Conservation (phyloP, 192 early-diverging fungal genomes). For the Lunasporangiospora selenospora region DNA sequence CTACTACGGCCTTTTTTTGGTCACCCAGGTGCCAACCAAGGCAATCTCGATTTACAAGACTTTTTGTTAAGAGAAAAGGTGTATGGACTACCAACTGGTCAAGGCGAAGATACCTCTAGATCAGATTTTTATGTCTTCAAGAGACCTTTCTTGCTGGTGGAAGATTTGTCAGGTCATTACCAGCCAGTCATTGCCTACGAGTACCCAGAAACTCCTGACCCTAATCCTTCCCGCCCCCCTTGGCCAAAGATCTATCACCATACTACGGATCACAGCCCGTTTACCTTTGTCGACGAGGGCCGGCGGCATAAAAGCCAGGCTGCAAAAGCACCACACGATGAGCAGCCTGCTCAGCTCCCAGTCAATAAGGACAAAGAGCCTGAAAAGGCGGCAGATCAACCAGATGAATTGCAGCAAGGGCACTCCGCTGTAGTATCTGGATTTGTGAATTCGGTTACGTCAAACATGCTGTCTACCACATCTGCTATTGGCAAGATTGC, state of each 20-base stretch:
- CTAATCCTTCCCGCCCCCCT: not conserved
- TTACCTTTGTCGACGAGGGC: not conserved
- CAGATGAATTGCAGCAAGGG: too few relatives aligned
- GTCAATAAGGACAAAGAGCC: too few relatives aligned
- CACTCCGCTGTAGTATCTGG: conserved; percentile 24
- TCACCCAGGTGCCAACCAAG: not conserved
- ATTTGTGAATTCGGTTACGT: conserved; percentile 23
- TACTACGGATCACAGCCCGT: conserved; percentile 1
- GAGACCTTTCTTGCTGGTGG: conserved; percentile 17
- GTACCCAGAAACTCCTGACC: not conserved
- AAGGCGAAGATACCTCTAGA: conserved; percentile 8
- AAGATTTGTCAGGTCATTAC: conserved; percentile 22
- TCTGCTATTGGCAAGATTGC: not conserved
- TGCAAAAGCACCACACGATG: too few relatives aligned
- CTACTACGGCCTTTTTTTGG: conserved; percentile 8
- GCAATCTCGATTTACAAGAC: conserved; percentile 12
- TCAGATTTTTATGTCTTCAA: conserved; percentile 24
- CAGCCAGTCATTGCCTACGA: conserved; percentile 23
- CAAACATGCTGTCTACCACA: conserved; percentile 14
- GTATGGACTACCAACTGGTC: conserved; percentile 20
- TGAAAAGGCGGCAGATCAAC: too few relatives aligned
- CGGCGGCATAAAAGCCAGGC: too few relatives aligned
- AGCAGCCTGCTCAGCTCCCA: too few relatives aligned
- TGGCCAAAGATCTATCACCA: conserved; percentile 23
- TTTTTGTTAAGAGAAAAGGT: conserved; percentile 22